Evolutionary conservation across 2,329 filamentous ascomycete species (phyloP).

Genomic region (Cordyceps pruinosa): DNA sequence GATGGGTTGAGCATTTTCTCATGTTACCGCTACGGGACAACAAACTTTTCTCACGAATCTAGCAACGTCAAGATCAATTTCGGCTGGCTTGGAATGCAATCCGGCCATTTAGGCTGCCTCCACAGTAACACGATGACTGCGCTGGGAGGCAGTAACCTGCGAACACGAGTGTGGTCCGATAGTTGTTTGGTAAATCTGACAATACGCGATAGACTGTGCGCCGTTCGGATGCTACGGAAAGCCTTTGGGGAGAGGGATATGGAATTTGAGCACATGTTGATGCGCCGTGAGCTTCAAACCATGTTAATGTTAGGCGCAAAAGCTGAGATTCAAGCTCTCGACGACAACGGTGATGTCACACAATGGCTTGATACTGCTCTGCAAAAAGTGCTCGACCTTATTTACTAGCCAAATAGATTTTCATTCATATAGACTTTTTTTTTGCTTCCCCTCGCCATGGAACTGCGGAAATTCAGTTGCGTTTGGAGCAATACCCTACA

Average conservation of each 20-base stretch:
- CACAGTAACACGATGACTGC: background rate
- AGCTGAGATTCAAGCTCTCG: constrained; percentile 68
- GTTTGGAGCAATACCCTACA: constrained; percentile 19
- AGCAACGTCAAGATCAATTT: constrained; percentile 43
- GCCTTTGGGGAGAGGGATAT: constrained; percentile 23
- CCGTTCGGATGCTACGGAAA: constrained; percentile 44
- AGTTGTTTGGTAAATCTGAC: constrained; percentile 34
- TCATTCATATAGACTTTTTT: background rate
- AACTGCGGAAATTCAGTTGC: background rate
- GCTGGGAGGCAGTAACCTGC: background rate
- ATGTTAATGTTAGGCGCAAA: constrained; percentile 72
- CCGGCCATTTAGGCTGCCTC: constrained; percentile 30
- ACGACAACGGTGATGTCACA: constrained; percentile 44
- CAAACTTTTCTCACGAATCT: constrained; percentile 52
- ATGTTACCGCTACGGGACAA: constrained; percentile 68
- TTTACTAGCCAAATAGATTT: background rate
- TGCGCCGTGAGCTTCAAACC: constrained; percentile 54
- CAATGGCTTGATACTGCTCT: constrained; percentile 44
- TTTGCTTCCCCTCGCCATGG: background rate
- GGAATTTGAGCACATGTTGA: constrained; percentile 29
- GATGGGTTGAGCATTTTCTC: constrained; percentile 67
- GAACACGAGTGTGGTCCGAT: background rate
- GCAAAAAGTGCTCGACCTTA: background rate
- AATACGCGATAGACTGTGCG: constrained; percentile 50
- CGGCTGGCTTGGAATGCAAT: constrained; percentile 57